Percentiles rank a stretch among this genome's conserved stretches.
Conservation (phyloP, 2,329 filamentous ascomycete genomes). For the Fusarium mundagurra region DNA sequence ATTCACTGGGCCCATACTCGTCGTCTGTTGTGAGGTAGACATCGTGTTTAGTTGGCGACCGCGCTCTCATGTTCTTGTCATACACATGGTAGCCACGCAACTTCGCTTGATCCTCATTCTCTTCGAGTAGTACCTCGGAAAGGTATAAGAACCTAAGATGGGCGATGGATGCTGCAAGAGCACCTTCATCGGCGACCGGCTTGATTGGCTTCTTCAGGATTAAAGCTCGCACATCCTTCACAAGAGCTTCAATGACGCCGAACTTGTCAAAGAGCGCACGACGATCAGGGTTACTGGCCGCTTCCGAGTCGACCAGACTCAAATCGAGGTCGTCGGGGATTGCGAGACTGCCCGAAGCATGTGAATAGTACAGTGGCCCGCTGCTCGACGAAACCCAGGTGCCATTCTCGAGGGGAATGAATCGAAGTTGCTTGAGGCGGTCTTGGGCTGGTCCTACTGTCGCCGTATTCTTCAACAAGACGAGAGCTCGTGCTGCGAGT, state of each 20-base stretch:
- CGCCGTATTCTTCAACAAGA: neutral
- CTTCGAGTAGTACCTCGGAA: constrained; percentile 10
- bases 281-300: constrained; percentile 14
- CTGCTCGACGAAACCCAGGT: constrained; percentile 24
- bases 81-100: constrained; percentile 2
- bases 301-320: constrained; percentile 11
- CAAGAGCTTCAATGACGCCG: constrained; percentile 15
- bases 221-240: constrained; percentile 9
- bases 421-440: neutral
- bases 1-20: constrained; percentile 10
- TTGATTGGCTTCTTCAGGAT: constrained; percentile 1
- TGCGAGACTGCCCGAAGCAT: neutral
- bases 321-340: constrained; percentile 22
- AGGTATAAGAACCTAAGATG: constrained; percentile 33
- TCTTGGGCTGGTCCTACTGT: neutral
- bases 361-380: constrained; percentile 19
- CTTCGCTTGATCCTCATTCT: neutral
- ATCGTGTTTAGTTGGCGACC: neutral
- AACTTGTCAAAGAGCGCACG: constrained; percentile 23
- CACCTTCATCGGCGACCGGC: neutral
- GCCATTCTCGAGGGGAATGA: constrained; percentile 27
- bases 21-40: constrained; percentile 29
- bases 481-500: constrained; percentile 20
- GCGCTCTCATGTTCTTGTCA: neutral
- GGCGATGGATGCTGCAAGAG: constrained; percentile 1